Conservation (phyloP, 2,329 filamentous ascomycete genomes). For the Didymella segeticola region DNA sequence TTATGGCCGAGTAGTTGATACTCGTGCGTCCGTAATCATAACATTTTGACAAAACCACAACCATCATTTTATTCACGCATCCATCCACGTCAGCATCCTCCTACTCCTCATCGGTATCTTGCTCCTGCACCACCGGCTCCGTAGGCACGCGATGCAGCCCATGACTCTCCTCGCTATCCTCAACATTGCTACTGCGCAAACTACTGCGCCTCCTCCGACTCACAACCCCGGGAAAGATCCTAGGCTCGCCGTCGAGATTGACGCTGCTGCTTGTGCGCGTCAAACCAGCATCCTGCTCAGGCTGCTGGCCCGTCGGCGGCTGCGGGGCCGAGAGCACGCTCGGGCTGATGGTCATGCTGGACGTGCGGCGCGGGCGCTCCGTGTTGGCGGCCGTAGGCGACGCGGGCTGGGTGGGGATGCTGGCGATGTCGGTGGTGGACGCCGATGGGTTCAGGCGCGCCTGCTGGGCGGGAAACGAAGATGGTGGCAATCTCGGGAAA, state of each 20-base stretch:
- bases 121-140: slow-evolving; percentile 27
- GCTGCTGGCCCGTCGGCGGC: slow-evolving; percentile 19
- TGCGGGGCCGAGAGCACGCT: slow-evolving; percentile 29
- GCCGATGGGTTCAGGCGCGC: slow-evolving; percentile 43
- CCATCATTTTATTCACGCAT: background rate
- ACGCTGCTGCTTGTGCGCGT: slow-evolving; percentile 34
- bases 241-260: slow-evolving; percentile 64
- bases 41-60: no score
- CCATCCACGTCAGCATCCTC: background rate
- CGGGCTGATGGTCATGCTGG: slow-evolving; percentile 39
- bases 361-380: slow-evolving; percentile 37
- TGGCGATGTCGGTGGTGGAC: slow-evolving; percentile 27
- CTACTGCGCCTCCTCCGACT: slow-evolving; percentile 49
- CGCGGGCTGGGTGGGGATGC: slow-evolving; percentile 28
- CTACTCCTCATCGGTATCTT: slow-evolving; percentile 12
- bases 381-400: slow-evolving; percentile 34
- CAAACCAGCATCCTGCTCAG: slow-evolving; percentile 26
- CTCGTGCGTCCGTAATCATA: background rate
- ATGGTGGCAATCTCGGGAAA: slow-evolving; percentile 39
- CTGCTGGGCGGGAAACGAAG: slow-evolving; percentile 43
- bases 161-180: slow-evolving; percentile 12
- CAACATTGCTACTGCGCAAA: slow-evolving; percentile 6
- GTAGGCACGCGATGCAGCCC: slow-evolving; percentile 21
- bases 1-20: slow-evolving; percentile 8
- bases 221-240: slow-evolving; percentile 75